Base-by-base conservation (phyloP, 805 yeast species). In the Kodamaea lidongshanica region DNA sequence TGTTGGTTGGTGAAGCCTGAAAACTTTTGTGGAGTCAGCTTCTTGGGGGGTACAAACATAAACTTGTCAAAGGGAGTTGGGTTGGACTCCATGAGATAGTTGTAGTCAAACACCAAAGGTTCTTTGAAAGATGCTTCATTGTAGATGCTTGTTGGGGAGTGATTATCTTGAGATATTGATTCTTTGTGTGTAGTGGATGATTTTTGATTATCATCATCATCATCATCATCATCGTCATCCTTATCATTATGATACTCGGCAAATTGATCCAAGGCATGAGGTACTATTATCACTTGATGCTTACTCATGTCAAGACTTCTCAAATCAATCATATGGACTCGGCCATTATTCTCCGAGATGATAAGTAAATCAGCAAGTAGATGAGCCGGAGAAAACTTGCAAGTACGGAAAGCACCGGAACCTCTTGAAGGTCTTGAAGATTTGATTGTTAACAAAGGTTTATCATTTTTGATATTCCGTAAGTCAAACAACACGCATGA, bases 321-420 rank as follows among this genome's bases (percentile, higher is more conserved):
- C 15, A 86, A 68, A 51, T 88, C 96, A 16, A 88, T 63, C 34
- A 87, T 63, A 56, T 88, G 97, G 3, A 88, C 82, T 32, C 95
- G 67, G 0, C 94, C 94, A 31, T 77, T 80, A 44, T 88, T 95
- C 51, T 88, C 96, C 32, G 81, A 71, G 3, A 88, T 66, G 31
- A 82, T 72, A 34, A 88, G 58, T 36, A 86, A 54, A 53, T 88
- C 95, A 44, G 80, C 88, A 10, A 80, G 62, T 4, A 84, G 79
- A 53, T 62, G 36, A 57, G 64, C 34, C 54, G 70, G 45, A 19
- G 69, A 62, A 25, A 69, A 58, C 41, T 65, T 62, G 41, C 67
- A 59, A 37, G 79, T 75, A 37, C 92, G 61, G 47, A 81, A 79
- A 1, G 87, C 83, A 3, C 89, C 88, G 27, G 49, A 70, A 37